phyloP scores from a whole-genome alignment of 129 eudicot genomes.

The Flaveria sonorensis region DNA sequence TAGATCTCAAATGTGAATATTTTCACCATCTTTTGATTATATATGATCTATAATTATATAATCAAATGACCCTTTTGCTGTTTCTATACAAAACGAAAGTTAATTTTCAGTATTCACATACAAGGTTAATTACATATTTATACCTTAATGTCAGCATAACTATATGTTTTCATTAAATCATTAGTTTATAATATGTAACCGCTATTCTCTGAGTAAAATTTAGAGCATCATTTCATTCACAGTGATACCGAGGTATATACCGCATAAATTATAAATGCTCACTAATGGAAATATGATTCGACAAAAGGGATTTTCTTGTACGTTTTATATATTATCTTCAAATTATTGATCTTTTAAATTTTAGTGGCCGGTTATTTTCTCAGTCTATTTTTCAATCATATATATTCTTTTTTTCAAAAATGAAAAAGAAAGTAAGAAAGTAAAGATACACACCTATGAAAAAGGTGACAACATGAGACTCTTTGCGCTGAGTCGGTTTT shows the following conservation, averaged over 20 bases:
- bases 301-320: conserved; percentile 26
- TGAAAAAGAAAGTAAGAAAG: not conserved
- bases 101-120: too few species aligned
- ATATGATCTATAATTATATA: not conserved
- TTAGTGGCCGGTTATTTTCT: conserved; percentile 31
- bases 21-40: not conserved
- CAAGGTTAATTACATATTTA: not conserved
- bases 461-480: conserved; percentile 86
- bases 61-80: not conserved
- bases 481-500: conserved; percentile 83
- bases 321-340: conserved; percentile 46
- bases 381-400: conserved; percentile 25
- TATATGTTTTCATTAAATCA: not conserved
- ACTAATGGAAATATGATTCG: conserved; percentile 43
- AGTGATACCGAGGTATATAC: conserved; percentile 32
- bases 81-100: not conserved
- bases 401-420: not conserved
- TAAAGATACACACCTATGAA: conserved; percentile 71
- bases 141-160: not conserved
- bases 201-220: not conserved
- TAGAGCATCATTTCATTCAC: conserved; percentile 11
- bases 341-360: conserved; percentile 23
- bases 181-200: not conserved
- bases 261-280: conserved; percentile 42
- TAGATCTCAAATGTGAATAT: too few species aligned